phyloP scores from a whole-genome alignment of 2,329 filamentous ascomycete genomes.

The Teratosphaeria destructans region DNA sequence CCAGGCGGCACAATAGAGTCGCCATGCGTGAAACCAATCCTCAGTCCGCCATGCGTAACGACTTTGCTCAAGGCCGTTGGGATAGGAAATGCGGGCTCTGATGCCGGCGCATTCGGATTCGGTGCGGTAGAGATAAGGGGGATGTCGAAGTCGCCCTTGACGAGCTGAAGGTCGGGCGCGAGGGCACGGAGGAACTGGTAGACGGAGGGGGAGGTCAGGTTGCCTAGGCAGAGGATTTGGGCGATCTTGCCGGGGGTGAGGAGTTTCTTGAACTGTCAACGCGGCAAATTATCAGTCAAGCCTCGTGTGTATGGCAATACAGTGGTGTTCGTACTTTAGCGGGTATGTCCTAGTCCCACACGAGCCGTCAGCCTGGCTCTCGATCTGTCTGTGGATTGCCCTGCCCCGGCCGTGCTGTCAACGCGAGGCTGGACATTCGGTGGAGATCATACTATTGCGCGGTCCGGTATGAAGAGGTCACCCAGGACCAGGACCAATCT shows the following conservation, averaged over 20 bases:
- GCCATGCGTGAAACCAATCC: conserved; percentile 61
- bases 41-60: conserved; percentile 56
- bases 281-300: conserved; percentile 1
- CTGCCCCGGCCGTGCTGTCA: background rate
- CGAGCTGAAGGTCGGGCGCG: conserved; percentile 55
- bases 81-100: conserved; percentile 19
- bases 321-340: conserved; percentile 54
- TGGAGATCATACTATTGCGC: conserved; percentile 55
- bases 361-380: conserved; percentile 14
- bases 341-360: conserved; percentile 56
- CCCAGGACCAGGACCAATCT: conserved; percentile 86
- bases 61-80: conserved; percentile 52
- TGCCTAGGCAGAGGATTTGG: conserved; percentile 49
- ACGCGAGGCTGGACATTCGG: conserved; percentile 3
- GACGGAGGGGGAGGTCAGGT: conserved; percentile 47
- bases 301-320: background rate
- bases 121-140: conserved; percentile 44
- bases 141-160: conserved; percentile 60
- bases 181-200: conserved; percentile 47
- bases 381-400: background rate
- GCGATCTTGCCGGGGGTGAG: conserved; percentile 49
- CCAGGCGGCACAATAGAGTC: conserved; percentile 61
- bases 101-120: background rate
- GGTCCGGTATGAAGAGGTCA: conserved; percentile 87
- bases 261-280: conserved; percentile 42